phyloP scores from a whole-genome alignment of 495 filamentous ascomycete genomes.

The Aspergillus taichungensis region DNA sequence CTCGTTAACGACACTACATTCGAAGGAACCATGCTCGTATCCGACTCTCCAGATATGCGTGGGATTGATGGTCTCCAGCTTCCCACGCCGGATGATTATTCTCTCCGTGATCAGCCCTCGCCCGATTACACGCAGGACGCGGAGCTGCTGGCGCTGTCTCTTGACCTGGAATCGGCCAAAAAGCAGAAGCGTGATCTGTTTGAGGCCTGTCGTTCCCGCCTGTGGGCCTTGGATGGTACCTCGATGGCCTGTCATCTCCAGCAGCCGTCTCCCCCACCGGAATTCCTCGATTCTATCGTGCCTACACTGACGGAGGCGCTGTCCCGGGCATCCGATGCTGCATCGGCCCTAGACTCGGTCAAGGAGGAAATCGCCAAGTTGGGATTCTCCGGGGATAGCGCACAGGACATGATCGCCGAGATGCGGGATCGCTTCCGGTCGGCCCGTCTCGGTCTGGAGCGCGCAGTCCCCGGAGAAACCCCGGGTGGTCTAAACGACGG shows the following conservation, averaged over 20 bases:
- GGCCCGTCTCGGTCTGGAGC: conserved; percentile 60
- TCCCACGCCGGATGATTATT: conserved; percentile 12
- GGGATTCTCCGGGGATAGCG: conserved; percentile 45
- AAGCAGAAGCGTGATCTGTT: conserved; percentile 33
- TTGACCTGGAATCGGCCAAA: conserved; percentile 29
- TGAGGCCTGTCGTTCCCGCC: conserved; percentile 28
- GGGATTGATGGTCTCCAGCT: conserved; percentile 3
- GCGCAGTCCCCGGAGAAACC: conserved; percentile 56
- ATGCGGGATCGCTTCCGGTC: conserved; percentile 49
- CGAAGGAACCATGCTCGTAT: conserved; percentile 21
- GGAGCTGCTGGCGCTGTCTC: conserved; percentile 17
- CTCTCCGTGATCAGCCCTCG: conserved; percentile 8
- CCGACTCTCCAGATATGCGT: conserved; percentile 29
- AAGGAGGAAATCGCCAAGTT: conserved; percentile 36
- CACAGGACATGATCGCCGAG: conserved; percentile 40
- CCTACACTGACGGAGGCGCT: conserved; percentile 26
- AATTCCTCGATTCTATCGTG: conserved; percentile 29
- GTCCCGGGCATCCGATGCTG: conserved; percentile 28
- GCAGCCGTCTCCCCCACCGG: conserved; percentile 27
- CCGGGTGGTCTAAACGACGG: conserved; percentile 33
- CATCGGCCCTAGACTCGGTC: conserved; percentile 28
- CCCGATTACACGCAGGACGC: conserved; percentile 7
- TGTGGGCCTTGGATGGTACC: conserved; percentile 24
- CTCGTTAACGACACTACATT: conserved; percentile 23
- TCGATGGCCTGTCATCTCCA: conserved; percentile 24